Percentiles rank a stretch among this genome's conserved stretches.
Conservation (phyloP, 2,329 filamentous ascomycete species). For the Catunica adiposa region DNA sequence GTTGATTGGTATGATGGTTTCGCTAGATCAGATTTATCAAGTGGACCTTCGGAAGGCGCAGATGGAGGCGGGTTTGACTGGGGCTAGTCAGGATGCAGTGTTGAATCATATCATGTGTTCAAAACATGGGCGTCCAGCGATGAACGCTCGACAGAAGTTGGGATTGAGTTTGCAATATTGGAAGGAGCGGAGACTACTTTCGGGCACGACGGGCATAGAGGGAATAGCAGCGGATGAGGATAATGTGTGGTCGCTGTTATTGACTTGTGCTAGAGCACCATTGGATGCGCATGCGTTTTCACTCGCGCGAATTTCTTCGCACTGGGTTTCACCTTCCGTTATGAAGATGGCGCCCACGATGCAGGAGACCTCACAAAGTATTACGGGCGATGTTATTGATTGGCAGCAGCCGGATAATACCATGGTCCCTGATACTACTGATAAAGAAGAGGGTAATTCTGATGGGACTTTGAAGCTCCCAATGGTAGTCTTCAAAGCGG, state of each 20-base stretch:
- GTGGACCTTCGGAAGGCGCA: slow-evolving; percentile 49
- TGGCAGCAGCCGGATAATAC: slow-evolving; percentile 60
- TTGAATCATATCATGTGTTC: slow-evolving; percentile 48
- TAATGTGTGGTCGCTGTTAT: slow-evolving; percentile 47
- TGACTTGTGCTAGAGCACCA: slow-evolving; percentile 47
- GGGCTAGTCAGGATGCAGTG: slow-evolving; percentile 27
- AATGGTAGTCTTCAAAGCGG: slow-evolving; percentile 57
- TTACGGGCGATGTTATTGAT: slow-evolving; percentile 34
- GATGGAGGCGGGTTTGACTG: not conserved
- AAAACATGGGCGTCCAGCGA: slow-evolving; percentile 51
- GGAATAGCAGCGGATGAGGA: slow-evolving; percentile 18
- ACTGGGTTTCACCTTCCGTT: slow-evolving; percentile 56
- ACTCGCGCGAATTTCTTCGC: slow-evolving; percentile 42
- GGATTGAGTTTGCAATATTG: slow-evolving; percentile 66
- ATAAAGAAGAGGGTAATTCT: slow-evolving; percentile 31
- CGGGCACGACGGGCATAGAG: not conserved
- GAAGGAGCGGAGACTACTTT: slow-evolving; percentile 42
- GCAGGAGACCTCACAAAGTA: slow-evolving; percentile 24
- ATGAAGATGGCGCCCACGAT: slow-evolving; percentile 35
- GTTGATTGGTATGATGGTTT: slow-evolving; percentile 54
- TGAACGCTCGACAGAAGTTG: slow-evolving; percentile 51
- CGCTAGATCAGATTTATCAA: slow-evolving; percentile 50
- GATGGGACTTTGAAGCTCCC: slow-evolving; percentile 38
- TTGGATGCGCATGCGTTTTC: slow-evolving; percentile 23
- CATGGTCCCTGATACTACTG: slow-evolving; percentile 29